phyloP scores from a whole-genome alignment of 495 filamentous ascomycete species.

The Penicillium odoratum region DNA sequence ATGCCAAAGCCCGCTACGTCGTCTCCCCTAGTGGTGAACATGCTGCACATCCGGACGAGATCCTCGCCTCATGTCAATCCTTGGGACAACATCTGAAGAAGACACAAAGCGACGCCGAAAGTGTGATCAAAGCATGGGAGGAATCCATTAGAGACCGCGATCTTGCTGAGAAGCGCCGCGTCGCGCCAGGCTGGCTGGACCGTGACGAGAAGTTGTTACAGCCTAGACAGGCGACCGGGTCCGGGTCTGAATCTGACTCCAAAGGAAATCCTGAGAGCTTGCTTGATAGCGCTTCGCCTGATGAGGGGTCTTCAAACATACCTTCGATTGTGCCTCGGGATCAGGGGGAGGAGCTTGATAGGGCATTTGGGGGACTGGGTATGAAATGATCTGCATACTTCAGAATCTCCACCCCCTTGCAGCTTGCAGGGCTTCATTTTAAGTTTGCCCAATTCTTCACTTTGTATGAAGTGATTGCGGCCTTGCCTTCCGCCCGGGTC shows the following conservation, averaged over 20 bases:
- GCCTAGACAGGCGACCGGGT: constrained; percentile 46
- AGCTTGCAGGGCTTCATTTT: neutral
- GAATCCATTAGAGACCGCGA: constrained; percentile 70
- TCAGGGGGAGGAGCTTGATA: constrained; percentile 80
- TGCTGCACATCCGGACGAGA: constrained; percentile 77
- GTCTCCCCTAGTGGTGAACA: constrained; percentile 69
- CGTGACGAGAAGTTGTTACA: constrained; percentile 81
- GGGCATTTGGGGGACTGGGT: constrained; percentile 76
- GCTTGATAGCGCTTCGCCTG: constrained; percentile 46
- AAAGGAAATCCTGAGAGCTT: constrained; percentile 40
- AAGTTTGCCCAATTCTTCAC: neutral
- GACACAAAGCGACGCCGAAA: constrained; percentile 60
- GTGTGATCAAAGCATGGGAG: constrained; percentile 68
- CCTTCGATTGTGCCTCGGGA: constrained; percentile 52
- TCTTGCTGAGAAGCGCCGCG: constrained; percentile 84
- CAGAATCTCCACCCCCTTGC: neutral
- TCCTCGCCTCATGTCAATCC: constrained; percentile 74
- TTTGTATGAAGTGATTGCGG: neutral
- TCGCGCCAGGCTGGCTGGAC: constrained; percentile 95
- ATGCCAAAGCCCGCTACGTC: constrained; percentile 63
- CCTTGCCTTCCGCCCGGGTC: neutral
- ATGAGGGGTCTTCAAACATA: constrained; percentile 37
- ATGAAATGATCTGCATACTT: constrained; percentile 38
- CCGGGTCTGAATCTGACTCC: neutral
- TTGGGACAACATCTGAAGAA: constrained; percentile 72